Base-by-base conservation (phyloP, 1,284 basidiomycete species). In the Rhodotorula sp. region DNA sequence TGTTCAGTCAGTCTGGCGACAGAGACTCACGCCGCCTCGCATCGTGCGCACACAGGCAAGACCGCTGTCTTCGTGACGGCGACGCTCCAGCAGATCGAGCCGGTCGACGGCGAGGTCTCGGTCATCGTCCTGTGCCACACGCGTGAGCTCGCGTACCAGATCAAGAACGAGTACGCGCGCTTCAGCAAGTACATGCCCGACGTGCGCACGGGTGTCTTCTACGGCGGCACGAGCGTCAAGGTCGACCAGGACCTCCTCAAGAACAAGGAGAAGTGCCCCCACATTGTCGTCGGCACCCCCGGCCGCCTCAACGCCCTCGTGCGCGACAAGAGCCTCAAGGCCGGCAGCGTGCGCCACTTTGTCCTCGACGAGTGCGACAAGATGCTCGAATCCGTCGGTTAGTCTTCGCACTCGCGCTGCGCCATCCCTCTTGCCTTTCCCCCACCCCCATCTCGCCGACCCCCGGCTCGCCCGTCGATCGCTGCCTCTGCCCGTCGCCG, bases 111-210 rank as follows among this genome's bases (percentile, higher is more conserved):
- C 81, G 95, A 99, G 83, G 94, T 99, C 67, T 93, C 93, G 63
- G 96, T 98, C 76, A 87, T 99, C 78, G 94, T 99, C 77, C 88
- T 99, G 74, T 99, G 97, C 85, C 97, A 99, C 86, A 99, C 97
- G 52, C 92, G 97, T 79, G 97, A 99, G 85, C 87, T 99, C 66
- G 97, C 97, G 56, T 99, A 94, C 87, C 97, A 99, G 86, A 99
- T 99, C 85, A 94, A 95, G 86, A 99, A 99, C 86, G 97, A 99
- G 85, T 99, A 99, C 85, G 89, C 91, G 64, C 92, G 97, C 67
- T 99, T 99, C 85, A 93, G 93, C 78, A 98, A 99, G 86, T 99
- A 98, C 86, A 98, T 99, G 95, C 95, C 97, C 66, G 92, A 97
- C 78, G 93, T 99, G 78, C 91, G 96, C 76, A 95, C 98, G 80